Percentiles rank a stretch among this genome's conserved stretches.
Conservation (phyloP, 1,284 basidiomycete species). For the Leccinum solheimii region DNA sequence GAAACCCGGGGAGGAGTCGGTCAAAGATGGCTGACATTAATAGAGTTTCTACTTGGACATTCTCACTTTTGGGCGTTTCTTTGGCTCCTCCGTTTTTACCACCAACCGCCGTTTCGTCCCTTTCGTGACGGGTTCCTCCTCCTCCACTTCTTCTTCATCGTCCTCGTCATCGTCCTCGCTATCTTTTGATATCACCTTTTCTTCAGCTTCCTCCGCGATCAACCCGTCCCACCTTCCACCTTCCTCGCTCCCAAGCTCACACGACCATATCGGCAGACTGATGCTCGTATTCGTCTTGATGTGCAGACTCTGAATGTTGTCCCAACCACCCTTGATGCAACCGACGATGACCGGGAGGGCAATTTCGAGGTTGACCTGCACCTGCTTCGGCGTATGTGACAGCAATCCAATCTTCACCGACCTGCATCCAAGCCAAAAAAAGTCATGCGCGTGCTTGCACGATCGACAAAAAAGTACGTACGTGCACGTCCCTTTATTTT, state of each 20-base stretch:
- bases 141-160: neutral
- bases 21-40: slow-evolving; percentile 10
- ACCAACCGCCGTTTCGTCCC: slow-evolving; percentile 16
- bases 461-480: slow-evolving; percentile 43
- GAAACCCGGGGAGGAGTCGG: slow-evolving; percentile 2
- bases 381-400: slow-evolving; percentile 71
- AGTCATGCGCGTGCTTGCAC: neutral
- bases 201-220: slow-evolving; percentile 37
- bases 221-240: slow-evolving; percentile 66
- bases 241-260: slow-evolving; percentile 60
- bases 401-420: slow-evolving; percentile 84
- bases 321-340: slow-evolving; percentile 82
- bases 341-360: slow-evolving; percentile 79
- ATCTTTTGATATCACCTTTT: neutral
- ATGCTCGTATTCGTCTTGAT: slow-evolving; percentile 89
- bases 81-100: slow-evolving; percentile 16
- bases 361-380: slow-evolving; percentile 77
- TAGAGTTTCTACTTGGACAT: neutral
- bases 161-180: neutral
- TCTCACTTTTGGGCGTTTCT: slow-evolving; percentile 16
- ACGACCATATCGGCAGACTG: slow-evolving; percentile 90
- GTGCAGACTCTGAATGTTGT: slow-evolving; percentile 87
- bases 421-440: slow-evolving; percentile 39
- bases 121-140: neutral
- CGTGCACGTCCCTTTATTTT: slow-evolving; percentile 90